Evolutionary conservation across 164 flowering plant species (phyloP).

Genomic region (Liriodendron chinense): DNA sequence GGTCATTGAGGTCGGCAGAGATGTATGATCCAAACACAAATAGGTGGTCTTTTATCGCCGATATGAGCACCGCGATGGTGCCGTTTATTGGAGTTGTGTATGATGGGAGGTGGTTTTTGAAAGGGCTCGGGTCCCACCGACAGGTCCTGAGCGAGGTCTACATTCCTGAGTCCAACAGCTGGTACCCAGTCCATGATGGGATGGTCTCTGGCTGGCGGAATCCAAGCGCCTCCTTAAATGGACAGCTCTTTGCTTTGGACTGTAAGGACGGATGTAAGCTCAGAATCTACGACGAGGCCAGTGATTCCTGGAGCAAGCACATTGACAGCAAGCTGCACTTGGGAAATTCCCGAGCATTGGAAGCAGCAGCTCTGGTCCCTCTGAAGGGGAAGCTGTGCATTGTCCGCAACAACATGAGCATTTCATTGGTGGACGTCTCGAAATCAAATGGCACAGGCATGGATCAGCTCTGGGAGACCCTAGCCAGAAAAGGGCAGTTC

Average conservation of each 20-base stretch:
- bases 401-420: conserved; percentile 76
- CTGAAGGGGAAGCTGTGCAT: conserved; percentile 71
- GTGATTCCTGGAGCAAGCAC: conserved; percentile 66
- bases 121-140: conserved; percentile 73
- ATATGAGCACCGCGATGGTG: conserved; percentile 83
- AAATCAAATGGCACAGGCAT: conserved; percentile 28
- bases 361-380: conserved; percentile 74
- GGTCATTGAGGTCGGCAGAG: conserved; percentile 74
- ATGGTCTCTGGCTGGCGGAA: conserved; percentile 88
- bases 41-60: conserved; percentile 73
- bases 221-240: conserved; percentile 58
- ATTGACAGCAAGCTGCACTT: conserved; percentile 68
- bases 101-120: conserved; percentile 76
- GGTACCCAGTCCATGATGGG: conserved; percentile 71
- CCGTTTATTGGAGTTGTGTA: conserved; percentile 83
- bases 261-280: conserved; percentile 85
- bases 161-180: conserved; percentile 56
- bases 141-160: conserved; percentile 81
- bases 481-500: conserved; percentile 71
- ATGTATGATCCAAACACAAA: conserved; percentile 83
- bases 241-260: conserved; percentile 69
- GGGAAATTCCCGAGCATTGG: conserved; percentile 70
- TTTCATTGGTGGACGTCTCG: conserved; percentile 62
- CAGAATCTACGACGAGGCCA: conserved; percentile 56
- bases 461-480: conserved; percentile 71